Percentiles rank a stretch among this genome's conserved stretches.
Conservation (phyloP, 106 monocot species). For the Gastrodia elata region DNA sequence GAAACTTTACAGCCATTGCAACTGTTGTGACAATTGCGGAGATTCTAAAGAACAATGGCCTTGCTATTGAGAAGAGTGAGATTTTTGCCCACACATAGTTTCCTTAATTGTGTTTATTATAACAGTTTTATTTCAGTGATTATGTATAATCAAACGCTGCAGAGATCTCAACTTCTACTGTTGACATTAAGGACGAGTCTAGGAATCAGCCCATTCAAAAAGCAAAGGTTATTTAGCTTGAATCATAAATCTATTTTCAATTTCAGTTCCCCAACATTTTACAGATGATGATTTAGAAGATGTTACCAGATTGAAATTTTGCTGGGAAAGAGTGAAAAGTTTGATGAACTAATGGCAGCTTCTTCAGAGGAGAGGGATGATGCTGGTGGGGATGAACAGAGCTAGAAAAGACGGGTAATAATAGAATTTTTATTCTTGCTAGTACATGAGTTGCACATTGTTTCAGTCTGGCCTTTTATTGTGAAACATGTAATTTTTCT, state of each 20-base stretch:
- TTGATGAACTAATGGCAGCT: conserved; percentile 37
- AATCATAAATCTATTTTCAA: not conserved
- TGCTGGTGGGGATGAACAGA: conserved; percentile 3
- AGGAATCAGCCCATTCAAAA: conserved; percentile 24
- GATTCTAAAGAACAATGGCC: conserved; percentile 86
- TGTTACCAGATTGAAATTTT: conserved; percentile 21
- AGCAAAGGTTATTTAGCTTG: conserved; percentile 11
- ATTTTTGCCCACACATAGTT: conserved; percentile 8
- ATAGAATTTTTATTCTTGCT: too few relatives aligned
- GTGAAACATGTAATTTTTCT: too few relatives aligned
- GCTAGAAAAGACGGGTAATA: too few relatives aligned
- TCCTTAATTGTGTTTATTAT: not conserved
- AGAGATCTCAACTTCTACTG: conserved; percentile 26
- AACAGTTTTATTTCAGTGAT: not conserved
- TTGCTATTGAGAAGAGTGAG: conserved; percentile 84
- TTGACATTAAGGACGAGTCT: conserved; percentile 26
- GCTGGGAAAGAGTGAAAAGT: conserved; percentile 26
- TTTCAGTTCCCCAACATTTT: not conserved
- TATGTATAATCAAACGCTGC: not conserved
- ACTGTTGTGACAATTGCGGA: conserved; percentile 83
- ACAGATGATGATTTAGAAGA: not conserved
- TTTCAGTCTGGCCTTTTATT: too few relatives aligned
- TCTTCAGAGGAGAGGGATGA: conserved; percentile 12
- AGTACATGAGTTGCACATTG: too few relatives aligned
- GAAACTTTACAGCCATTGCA: conserved; percentile 53